Base-by-base conservation (phyloP, 1,284 basidiomycete species). In the Xerocomus nothofagi region DNA sequence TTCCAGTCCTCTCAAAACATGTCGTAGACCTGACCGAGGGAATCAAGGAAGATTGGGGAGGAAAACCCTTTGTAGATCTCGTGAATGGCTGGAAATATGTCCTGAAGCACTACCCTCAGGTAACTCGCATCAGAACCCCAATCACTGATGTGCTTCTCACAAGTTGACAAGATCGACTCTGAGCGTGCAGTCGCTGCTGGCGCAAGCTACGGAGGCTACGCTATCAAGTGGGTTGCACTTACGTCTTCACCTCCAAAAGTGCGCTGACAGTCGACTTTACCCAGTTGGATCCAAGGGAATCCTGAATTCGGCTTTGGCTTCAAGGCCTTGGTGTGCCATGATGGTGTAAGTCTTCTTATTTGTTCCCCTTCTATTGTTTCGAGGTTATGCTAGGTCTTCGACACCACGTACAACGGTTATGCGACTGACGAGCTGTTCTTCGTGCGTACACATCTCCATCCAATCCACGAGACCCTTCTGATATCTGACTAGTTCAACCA, bases 231-330 rank as follows among this genome's bases (percentile, higher is more conserved):
- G 24, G 77, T 57, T 15, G 20, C 29, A 34, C 34, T 47, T 12
- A 7, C 24, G 17, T 41, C 37, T 32, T 29, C 21, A 12, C 12
- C 31, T 17, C 36, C 14, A 6, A 31, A 24, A 20, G 12, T 37
- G 18, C 44, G 18, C 32, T 55, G 6, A 58, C 42, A 31, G 18
- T 39, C 33, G 47, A 53, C 31, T 44, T 53, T 54, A 51, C 50
- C 44, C 49, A 96, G 93, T 68, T 97, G 91, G 91, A 93, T 96
- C 53, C 89, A 94, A 69, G 91, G 93, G 0, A 91, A 96, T 68
- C 92, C 93, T 14, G 88, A 93, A 54, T 91, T 73, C 54, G 81
- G 77, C 6, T 90, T 91, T 64, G 80, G 80, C 21, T 96, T 97
- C 78, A 95, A 94, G 74, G 90, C 91, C 2, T 75, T 97, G 34